Conservation (phyloP, 306 rosid genomes). For the Cucumis sativus region Cucumber_9930_V3 NC_026656.2:14136501-14137000, state of each 20-base stretch:
- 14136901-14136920: no score
- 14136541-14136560: background rate
- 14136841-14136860: background rate
- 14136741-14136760: background rate
- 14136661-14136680: background rate
- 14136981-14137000: no score
- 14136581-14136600: constrained; percentile 1
- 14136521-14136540: background rate
- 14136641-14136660: background rate
- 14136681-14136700: background rate
- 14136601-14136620: background rate
- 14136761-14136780: background rate
- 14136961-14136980: no score
- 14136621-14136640: background rate
- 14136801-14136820: background rate
- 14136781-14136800: background rate
- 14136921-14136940: no score
- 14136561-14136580: background rate
- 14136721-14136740: background rate
- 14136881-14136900: no score
- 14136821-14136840: background rate
- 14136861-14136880: background rate
- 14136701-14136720: background rate
- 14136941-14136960: no score
- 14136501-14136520: background rate